These are phyloP conservation scores for Leucosporidium creatinivorum DNA, from an alignment of 768 basidiomycete species.

Conservation along the genomic window DNA sequence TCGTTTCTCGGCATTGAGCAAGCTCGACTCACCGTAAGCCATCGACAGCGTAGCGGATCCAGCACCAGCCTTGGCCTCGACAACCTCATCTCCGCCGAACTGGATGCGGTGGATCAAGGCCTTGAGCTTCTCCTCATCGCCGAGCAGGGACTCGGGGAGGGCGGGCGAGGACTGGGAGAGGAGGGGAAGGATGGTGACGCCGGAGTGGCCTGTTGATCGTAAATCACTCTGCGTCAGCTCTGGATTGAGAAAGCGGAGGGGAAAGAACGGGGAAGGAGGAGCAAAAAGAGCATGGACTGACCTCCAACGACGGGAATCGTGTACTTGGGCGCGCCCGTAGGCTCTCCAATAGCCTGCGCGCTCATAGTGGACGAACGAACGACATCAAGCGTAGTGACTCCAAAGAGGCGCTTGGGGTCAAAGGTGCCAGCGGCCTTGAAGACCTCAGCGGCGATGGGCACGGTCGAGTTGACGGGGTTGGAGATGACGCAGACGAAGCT, in stretches of 20 bases:
- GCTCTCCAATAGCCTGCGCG: conserved; percentile 58
- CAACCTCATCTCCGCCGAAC: conserved; percentile 72
- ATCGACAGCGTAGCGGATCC: conserved; percentile 74
- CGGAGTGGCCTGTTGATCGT: conserved; percentile 54
- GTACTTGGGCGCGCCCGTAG: conserved; percentile 53
- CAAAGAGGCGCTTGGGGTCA: conserved; percentile 81
- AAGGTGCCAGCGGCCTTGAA: conserved; percentile 88
- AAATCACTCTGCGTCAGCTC: no score
- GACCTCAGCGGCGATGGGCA: conserved; percentile 89
- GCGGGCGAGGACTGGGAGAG: conserved; percentile 81
- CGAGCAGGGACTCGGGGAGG: conserved; percentile 50
- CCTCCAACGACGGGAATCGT: conserved; percentile 46
- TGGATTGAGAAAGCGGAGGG: no score
- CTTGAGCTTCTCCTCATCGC: conserved; percentile 59
- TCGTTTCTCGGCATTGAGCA: no score
- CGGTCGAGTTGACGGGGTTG: conserved; percentile 87
- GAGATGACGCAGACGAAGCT: conserved; percentile 77
- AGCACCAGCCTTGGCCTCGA: conserved; percentile 58
- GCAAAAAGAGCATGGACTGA: conserved; percentile 51
- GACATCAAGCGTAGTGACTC: conserved; percentile 96
- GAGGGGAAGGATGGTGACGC: conserved; percentile 86
- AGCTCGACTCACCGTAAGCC: conserved; percentile 35
- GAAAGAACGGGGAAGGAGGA: conserved; percentile 31
- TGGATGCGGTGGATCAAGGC: conserved; percentile 87
- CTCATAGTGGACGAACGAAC: conserved; percentile 83